phyloP scores from a whole-genome alignment of 768 basidiomycete genomes.

The Clavulina sp. region DNA sequence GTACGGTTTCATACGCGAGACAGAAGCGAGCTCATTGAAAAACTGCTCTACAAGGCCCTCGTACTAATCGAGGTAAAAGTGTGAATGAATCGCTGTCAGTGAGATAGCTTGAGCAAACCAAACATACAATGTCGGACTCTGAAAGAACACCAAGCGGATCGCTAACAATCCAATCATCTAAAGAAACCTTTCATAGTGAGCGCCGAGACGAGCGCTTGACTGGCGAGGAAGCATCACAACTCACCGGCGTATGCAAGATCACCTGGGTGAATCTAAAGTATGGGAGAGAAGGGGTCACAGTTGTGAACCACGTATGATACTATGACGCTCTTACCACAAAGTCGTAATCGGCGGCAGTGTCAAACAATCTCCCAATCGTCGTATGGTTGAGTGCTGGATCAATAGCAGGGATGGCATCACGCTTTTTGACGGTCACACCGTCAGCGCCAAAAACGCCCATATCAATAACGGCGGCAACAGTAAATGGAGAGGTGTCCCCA shows the following conservation, averaged over 20 bases:
- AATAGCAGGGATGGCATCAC: background rate
- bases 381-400: background rate
- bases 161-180: background rate
- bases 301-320: too few relatives aligned
- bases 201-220: background rate
- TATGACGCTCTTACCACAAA: too few relatives aligned
- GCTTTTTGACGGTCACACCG: background rate
- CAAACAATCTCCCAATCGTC: background rate
- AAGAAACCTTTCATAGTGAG: background rate
- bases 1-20: constrained; percentile 15
- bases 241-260: background rate
- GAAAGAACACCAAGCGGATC: background rate
- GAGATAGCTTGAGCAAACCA: background rate
- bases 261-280: background rate
- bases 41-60: background rate
- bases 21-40: background rate
- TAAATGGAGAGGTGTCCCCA: background rate
- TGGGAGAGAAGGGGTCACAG: too few relatives aligned
- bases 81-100: background rate
- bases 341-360: background rate
- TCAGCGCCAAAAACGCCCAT: background rate
- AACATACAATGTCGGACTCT: background rate
- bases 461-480: background rate
- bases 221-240: background rate
- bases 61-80: background rate